Evolutionary conservation across 2,329 filamentous ascomycete species (phyloP).

Genomic region (Apiospora aurea): DNA sequence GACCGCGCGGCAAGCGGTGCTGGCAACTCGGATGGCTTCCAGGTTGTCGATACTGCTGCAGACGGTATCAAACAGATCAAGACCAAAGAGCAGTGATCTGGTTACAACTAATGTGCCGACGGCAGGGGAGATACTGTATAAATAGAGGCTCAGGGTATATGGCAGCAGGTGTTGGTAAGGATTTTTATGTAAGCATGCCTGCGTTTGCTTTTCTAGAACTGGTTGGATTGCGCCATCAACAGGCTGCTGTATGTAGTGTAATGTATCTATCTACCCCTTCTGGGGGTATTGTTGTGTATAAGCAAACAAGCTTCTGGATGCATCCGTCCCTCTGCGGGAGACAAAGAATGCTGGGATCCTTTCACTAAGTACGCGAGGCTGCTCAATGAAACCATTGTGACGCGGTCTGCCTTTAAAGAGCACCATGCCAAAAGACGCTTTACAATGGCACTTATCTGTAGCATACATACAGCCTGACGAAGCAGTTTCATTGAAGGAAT

Average conservation of each 20-base stretch:
- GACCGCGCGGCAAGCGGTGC: constrained; percentile 79
- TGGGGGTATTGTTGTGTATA: neutral
- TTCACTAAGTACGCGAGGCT: neutral
- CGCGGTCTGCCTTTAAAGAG: neutral
- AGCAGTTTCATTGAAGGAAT: neutral
- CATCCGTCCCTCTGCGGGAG: neutral
- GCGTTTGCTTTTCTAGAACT: neutral
- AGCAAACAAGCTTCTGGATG: neutral
- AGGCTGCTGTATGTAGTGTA: neutral
- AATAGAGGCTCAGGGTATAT: neutral
- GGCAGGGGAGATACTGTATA: neutral
- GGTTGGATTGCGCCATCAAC: neutral
- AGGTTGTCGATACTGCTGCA: constrained; percentile 78
- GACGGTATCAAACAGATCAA: constrained; percentile 54
- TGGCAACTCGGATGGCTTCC: constrained; percentile 74
- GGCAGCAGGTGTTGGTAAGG: neutral
- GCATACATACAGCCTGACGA: neutral
- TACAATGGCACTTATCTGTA: neutral
- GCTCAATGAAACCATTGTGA: neutral
- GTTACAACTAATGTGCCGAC: neutral
- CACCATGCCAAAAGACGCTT: neutral
- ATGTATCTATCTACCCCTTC: neutral
- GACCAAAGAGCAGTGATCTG: constrained; percentile 5
- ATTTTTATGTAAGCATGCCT: neutral
- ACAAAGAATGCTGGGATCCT: neutral